phyloP scores from a whole-genome alignment of 2,329 filamentous ascomycete genomes.

The Diatrype stigma region DNA sequence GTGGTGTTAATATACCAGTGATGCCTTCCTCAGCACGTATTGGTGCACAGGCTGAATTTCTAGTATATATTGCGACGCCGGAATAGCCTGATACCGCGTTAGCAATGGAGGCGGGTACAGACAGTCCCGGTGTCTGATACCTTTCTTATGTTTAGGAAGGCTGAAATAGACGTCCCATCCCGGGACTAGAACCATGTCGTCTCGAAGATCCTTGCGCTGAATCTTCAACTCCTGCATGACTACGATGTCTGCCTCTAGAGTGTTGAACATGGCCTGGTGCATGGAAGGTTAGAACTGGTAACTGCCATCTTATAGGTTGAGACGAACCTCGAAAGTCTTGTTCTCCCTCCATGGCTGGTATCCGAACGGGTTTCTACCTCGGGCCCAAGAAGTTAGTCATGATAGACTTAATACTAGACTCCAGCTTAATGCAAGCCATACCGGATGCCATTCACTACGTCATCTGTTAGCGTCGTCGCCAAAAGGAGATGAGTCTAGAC shows the following conservation, averaged over 20 bases:
- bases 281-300: slow-evolving; percentile 4
- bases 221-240: slow-evolving; percentile 97
- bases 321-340: slow-evolving; percentile 61
- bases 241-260: slow-evolving; percentile 86
- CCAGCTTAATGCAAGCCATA: slow-evolving; percentile 27
- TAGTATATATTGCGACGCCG: slow-evolving; percentile 90
- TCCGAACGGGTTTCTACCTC: slow-evolving; percentile 67
- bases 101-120: slow-evolving; percentile 5
- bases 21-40: slow-evolving; percentile 93
- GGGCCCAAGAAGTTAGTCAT: slow-evolving; percentile 8
- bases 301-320: background rate
- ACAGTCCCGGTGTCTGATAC: slow-evolving; percentile 36
- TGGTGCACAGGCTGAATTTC: slow-evolving; percentile 79
- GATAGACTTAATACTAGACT: too few species aligned
- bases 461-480: slow-evolving; percentile 24
- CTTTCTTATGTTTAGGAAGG: slow-evolving; percentile 89
- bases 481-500: background rate
- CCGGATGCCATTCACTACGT: slow-evolving; percentile 74
- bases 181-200: slow-evolving; percentile 92
- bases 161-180: slow-evolving; percentile 98
- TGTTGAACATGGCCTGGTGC: slow-evolving; percentile 82
- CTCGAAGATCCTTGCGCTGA: slow-evolving; percentile 81
- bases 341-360: slow-evolving; percentile 78
- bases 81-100: slow-evolving; percentile 72
- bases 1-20: slow-evolving; percentile 71